Evolutionary conservation across 2,329 filamentous ascomycete genomes (phyloP).

Genomic region (Aspergillus fumigatus): DNA sequence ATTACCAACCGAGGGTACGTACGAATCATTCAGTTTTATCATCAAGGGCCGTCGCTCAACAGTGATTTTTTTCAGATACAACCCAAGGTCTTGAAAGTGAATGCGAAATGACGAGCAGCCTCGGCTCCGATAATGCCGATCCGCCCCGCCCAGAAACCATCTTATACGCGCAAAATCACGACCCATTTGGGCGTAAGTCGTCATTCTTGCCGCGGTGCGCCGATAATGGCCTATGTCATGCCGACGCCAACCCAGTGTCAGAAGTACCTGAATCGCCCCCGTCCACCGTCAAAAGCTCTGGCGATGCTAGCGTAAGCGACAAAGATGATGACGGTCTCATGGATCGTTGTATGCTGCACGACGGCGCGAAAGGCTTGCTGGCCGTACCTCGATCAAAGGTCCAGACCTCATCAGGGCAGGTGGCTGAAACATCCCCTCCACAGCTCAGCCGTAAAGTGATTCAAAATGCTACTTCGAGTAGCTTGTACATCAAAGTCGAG

Average conservation of each 20-base stretch:
- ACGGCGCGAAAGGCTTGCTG: background rate
- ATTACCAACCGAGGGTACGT: background rate
- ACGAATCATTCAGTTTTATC: background rate
- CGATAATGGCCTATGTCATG: background rate
- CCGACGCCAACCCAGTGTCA: background rate
- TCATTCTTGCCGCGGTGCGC: background rate
- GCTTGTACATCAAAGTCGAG: background rate
- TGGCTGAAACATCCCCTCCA: background rate
- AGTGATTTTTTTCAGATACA: background rate
- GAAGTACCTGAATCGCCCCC: background rate
- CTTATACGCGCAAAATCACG: background rate
- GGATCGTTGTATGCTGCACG: background rate
- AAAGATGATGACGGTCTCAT: background rate
- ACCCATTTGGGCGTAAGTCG: background rate
- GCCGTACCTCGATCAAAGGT: background rate
- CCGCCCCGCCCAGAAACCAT: background rate
- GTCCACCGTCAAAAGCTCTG: background rate
- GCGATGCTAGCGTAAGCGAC: background rate
- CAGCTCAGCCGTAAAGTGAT: background rate
- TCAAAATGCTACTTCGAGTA: background rate
- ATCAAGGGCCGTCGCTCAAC: background rate
- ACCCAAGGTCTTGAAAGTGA: background rate
- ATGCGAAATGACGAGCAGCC: background rate
- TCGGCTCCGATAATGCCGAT: background rate
- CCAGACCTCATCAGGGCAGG: background rate